Conservation (phyloP, 2,329 filamentous ascomycete genomes). For the Helotiales sp. region DNA sequence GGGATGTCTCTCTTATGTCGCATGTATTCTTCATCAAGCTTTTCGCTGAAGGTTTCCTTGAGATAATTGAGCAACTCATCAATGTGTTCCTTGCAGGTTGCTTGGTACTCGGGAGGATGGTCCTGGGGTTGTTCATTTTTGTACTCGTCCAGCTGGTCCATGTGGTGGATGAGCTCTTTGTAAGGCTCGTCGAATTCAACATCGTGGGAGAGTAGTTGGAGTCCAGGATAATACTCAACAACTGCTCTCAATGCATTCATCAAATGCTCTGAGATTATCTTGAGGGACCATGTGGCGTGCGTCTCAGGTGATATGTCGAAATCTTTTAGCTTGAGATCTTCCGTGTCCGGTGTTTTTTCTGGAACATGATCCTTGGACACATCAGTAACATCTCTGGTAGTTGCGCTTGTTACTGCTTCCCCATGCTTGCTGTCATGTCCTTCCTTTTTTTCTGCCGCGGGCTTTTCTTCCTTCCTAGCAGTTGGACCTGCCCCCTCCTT, state of each 20-base stretch:
- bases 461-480: background rate
- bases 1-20: conserved; percentile 38
- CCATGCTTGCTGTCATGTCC: no score
- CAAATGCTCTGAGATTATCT: conserved; percentile 24
- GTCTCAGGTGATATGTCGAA: conserved; percentile 10
- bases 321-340: conserved; percentile 1
- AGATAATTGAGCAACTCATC: conserved; percentile 26
- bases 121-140: conserved; percentile 46
- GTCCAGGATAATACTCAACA: conserved; percentile 30
- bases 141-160: conserved; percentile 22
- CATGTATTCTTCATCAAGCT: conserved; percentile 18
- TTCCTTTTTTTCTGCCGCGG: background rate
- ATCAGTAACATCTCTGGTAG: background rate
- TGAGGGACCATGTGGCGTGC: conserved; percentile 9
- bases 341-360: background rate
- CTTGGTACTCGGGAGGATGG: conserved; percentile 49
- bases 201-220: conserved; percentile 16
- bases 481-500: background rate
- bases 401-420: background rate
- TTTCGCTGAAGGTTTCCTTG: conserved; percentile 15
- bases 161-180: conserved; percentile 44
- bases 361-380: background rate
- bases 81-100: conserved; percentile 22
- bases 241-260: conserved; percentile 29
- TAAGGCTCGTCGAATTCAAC: conserved; percentile 42